Evolutionary conservation across 2,329 filamentous ascomycete species (phyloP).

Genomic region (Xylariaceae sp.): DNA sequence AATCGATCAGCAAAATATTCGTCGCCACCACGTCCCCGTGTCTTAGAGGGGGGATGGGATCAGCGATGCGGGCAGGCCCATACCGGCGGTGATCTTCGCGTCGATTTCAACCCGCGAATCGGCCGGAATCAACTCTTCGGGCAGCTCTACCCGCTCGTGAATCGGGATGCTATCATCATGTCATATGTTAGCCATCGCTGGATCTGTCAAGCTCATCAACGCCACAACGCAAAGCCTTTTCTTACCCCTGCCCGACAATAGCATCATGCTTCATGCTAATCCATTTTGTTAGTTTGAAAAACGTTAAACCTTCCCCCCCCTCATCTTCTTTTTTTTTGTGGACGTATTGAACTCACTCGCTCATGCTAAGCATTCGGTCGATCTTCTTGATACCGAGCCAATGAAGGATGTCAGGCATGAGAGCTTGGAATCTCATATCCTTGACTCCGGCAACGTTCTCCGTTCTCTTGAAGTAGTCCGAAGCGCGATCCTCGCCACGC

Average conservation of each 20-base stretch:
- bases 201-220: neutral
- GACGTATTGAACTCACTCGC: conserved; percentile 58
- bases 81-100: conserved; percentile 93
- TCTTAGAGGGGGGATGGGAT: conserved; percentile 18
- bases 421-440: conserved; percentile 93
- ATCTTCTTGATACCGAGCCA: conserved; percentile 99
- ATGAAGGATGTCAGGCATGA: conserved; percentile 97
- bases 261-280: conserved; percentile 83
- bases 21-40: neutral
- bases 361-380: conserved; percentile 97
- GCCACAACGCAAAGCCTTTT: conserved; percentile 18
- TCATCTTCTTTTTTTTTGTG: conserved; percentile 3
- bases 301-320: neutral
- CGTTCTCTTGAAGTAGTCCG: conserved; percentile 94
- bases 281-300: conserved; percentile 23
- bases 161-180: conserved; percentile 79
- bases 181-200: conserved; percentile 23
- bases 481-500: conserved; percentile 71
- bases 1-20: conserved; percentile 25
- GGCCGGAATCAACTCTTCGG: conserved; percentile 86
- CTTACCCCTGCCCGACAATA: conserved; percentile 73
- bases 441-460: conserved; percentile 97
- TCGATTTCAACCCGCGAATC: conserved; percentile 98
- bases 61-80: conserved; percentile 25
- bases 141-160: conserved; percentile 82